Percentiles rank a stretch among this genome's conserved stretches.
These are phyloP conservation scores for Cunninghamia lanceolata DNA, from an alignment of 75 land plant genomes.

Conservation along the genomic window DNA sequence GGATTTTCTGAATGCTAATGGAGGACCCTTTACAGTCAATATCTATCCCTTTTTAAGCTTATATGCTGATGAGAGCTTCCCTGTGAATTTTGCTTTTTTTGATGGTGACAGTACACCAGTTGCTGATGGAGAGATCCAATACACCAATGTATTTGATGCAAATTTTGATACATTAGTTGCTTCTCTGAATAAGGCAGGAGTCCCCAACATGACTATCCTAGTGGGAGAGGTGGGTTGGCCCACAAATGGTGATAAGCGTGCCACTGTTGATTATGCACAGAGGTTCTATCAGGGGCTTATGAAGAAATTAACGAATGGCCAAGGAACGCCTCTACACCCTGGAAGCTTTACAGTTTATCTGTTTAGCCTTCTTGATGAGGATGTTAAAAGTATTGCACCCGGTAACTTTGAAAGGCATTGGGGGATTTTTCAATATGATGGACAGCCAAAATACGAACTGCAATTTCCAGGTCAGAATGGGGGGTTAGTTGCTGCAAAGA, in stretches of 20 bases:
- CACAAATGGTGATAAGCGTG: slow-evolving; percentile 41
- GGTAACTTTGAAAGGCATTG: slow-evolving; percentile 70
- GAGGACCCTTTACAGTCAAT: slow-evolving; percentile 48
- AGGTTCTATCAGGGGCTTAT: slow-evolving; percentile 37
- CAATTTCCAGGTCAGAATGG: slow-evolving; percentile 34
- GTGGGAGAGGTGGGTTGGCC: slow-evolving; percentile 70
- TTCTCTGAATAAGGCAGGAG: slow-evolving; percentile 34
- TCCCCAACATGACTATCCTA: slow-evolving; percentile 27
- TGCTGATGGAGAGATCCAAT: slow-evolving; percentile 26
- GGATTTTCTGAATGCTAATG: slow-evolving; percentile 22
- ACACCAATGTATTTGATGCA: slow-evolving; percentile 58
- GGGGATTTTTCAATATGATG: slow-evolving; percentile 59
- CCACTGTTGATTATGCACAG: slow-evolving; percentile 31
- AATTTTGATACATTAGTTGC: slow-evolving; percentile 43
- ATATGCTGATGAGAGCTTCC: slow-evolving; percentile 31
- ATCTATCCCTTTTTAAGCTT: slow-evolving; percentile 61
- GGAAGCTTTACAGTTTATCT: slow-evolving; percentile 30
- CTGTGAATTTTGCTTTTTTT: slow-evolving; percentile 47
- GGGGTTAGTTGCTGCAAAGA: slow-evolving; percentile 21
- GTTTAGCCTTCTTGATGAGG: slow-evolving; percentile 56
- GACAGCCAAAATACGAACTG: slow-evolving; percentile 46
- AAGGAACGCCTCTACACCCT: slow-evolving; percentile 49
- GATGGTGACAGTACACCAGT: slow-evolving; percentile 19
- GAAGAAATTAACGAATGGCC: slow-evolving; percentile 19
- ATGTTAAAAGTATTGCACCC: slow-evolving; percentile 51